Conservation (phyloP, 768 basidiomycete species). For the Termitomyces sp. region DNA sequence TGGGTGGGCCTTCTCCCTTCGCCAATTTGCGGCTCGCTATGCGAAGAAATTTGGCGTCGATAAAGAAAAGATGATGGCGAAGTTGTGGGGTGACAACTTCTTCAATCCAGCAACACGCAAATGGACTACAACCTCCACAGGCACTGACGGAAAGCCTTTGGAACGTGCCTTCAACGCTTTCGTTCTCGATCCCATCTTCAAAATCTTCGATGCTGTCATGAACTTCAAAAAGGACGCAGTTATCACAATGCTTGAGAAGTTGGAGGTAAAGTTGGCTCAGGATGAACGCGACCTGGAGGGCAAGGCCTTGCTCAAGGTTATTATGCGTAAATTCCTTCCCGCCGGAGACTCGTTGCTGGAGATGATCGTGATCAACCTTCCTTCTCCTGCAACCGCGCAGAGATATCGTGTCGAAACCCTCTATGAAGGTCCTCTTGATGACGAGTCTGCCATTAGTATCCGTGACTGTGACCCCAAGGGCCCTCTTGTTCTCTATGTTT, state of each 20-base stretch:
- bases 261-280: slow-evolving; percentile 82
- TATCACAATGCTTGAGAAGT: slow-evolving; percentile 85
- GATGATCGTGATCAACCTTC: slow-evolving; percentile 99
- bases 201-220: slow-evolving; percentile 97
- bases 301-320: slow-evolving; percentile 91
- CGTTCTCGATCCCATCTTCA: slow-evolving; percentile 99
- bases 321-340: slow-evolving; percentile 99
- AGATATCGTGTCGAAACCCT: slow-evolving; percentile 99
- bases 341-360: slow-evolving; percentile 98
- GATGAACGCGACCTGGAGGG: slow-evolving; percentile 94
- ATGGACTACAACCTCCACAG: slow-evolving; percentile 79
- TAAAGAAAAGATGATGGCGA: slow-evolving; percentile 96
- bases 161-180: slow-evolving; percentile 99
- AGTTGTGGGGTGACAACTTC: slow-evolving; percentile 99
- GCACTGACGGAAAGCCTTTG: slow-evolving; percentile 82
- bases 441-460: slow-evolving; percentile 98
- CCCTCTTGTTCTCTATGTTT: slow-evolving; percentile 96
- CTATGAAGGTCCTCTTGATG: slow-evolving; percentile 99
- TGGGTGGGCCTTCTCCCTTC: slow-evolving; percentile 99
- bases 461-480: slow-evolving; percentile 96
- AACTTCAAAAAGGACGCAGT: slow-evolving; percentile 97
- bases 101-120: slow-evolving; percentile 97
- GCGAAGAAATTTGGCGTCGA: slow-evolving; percentile 99
- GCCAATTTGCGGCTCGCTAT: slow-evolving; percentile 93
- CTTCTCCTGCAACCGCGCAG: slow-evolving; percentile 95